phyloP scores from a whole-genome alignment of 2,329 filamentous ascomycete species.

The Ophiostoma pallidulum region DNA sequence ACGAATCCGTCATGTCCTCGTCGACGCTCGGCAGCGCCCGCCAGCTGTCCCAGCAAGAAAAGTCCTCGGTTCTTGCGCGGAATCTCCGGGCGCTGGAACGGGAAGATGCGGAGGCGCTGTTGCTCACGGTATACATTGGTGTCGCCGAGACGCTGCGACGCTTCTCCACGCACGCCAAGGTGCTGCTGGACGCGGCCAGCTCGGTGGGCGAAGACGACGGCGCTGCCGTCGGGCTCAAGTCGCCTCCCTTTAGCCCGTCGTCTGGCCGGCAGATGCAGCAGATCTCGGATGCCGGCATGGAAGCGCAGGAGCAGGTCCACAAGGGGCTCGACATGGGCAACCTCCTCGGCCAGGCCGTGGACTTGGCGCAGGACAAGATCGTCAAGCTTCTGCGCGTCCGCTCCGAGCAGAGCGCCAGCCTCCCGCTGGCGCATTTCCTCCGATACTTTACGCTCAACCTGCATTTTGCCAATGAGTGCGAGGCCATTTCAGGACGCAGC shows the following conservation, averaged over 20 bases:
- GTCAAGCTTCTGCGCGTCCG: constrained; percentile 68
- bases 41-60: constrained; percentile 71
- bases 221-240: constrained; percentile 22
- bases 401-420: constrained; percentile 59
- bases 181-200: constrained; percentile 88
- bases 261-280: constrained; percentile 25
- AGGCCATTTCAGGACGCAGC: constrained; percentile 71
- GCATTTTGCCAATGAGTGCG: constrained; percentile 77
- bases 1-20: constrained; percentile 75
- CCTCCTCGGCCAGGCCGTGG: constrained; percentile 68
- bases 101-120: constrained; percentile 73
- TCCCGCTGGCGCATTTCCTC: constrained; percentile 62
- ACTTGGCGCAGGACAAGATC: constrained; percentile 68
- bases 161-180: constrained; percentile 83
- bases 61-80: constrained; percentile 76
- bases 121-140: constrained; percentile 74
- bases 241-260: constrained; percentile 43
- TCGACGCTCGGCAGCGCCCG: constrained; percentile 63
- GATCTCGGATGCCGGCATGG: constrained; percentile 31
- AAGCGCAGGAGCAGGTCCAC: constrained; percentile 65
- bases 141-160: constrained; percentile 80
- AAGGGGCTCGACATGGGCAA: constrained; percentile 68
- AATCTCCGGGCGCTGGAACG: constrained; percentile 79
- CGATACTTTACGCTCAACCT: constrained; percentile 76
- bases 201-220: constrained; percentile 44